Evolutionary conservation across 2,329 filamentous ascomycete species (phyloP).

Genomic region (Helotiales sp.): DNA sequence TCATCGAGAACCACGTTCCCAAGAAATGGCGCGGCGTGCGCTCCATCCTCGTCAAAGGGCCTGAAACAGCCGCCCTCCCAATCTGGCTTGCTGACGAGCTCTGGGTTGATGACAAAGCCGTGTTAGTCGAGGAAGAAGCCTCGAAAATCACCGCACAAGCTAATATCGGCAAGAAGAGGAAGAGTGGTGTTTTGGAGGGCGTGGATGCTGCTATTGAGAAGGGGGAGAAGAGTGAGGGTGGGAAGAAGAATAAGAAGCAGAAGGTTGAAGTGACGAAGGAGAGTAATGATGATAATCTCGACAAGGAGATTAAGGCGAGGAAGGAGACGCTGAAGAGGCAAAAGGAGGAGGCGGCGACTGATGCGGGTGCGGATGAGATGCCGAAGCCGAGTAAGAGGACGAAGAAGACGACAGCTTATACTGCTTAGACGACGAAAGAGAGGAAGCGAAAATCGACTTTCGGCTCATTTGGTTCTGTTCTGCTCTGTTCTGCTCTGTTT

Average conservation of each 20-base stretch:
- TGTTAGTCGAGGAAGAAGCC: conserved; percentile 62
- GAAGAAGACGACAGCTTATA: conserved; percentile 38
- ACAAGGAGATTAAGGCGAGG: conserved; percentile 43
- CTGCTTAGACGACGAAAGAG: conserved; percentile 22
- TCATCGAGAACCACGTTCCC: conserved; percentile 81
- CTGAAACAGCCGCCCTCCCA: conserved; percentile 86
- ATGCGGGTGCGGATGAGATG: conserved; percentile 36
- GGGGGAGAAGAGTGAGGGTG: conserved; percentile 41
- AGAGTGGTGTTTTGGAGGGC: conserved; percentile 42
- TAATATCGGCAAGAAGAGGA: conserved; percentile 66
- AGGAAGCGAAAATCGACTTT: too few species aligned
- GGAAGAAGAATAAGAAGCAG: conserved; percentile 46
- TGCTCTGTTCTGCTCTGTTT: not conserved
- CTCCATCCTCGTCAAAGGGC: conserved; percentile 87
- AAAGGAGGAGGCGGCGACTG: conserved; percentile 42
- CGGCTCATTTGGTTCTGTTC: too few species aligned
- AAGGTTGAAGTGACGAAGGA: conserved; percentile 39
- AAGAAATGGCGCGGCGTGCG: conserved; percentile 88
- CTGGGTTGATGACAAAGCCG: conserved; percentile 79
- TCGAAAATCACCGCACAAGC: conserved; percentile 45
- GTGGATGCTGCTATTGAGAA: conserved; percentile 38
- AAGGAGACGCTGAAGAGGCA: conserved; percentile 46
- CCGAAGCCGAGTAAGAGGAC: conserved; percentile 36
- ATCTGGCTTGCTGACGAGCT: conserved; percentile 93
- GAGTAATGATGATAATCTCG: conserved; percentile 44